A percentile compares a stretch with the other conserved stretches of the same genome.
Conservation (phyloP, 140 eudicot species). For the Flaveria floridana region DNA sequence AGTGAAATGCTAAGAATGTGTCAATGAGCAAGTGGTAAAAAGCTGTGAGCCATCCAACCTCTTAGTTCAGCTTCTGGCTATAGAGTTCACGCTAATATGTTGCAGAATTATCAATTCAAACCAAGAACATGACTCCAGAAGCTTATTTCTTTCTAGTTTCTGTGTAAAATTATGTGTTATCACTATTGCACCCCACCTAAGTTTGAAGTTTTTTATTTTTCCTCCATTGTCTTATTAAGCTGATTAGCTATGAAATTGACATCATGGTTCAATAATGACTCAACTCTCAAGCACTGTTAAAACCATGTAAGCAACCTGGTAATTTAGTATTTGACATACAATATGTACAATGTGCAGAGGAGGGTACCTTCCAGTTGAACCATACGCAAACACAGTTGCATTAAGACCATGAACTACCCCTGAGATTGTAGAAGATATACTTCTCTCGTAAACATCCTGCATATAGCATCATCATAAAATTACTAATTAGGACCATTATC, state of each 20-base stretch:
- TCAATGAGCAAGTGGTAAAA: not conserved
- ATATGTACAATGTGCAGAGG: not conserved
- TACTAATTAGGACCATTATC: not conserved
- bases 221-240: constrained; percentile 4
- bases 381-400: constrained; percentile 95
- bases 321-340: not conserved
- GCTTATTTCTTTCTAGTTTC: not conserved
- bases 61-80: not conserved
- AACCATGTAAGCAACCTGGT: constrained; percentile 5
- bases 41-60: not conserved
- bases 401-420: constrained; percentile 95
- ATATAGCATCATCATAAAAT: constrained; percentile 23
- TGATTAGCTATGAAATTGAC: constrained; percentile 6
- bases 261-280: not conserved
- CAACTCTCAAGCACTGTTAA: constrained; percentile 9
- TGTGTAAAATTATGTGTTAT: not conserved
- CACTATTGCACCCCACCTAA: not conserved
- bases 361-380: constrained; percentile 88
- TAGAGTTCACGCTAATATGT: not conserved
- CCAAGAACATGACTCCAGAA: not conserved
- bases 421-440: constrained; percentile 71
- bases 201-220: not conserved
- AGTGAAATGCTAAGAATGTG: not conserved
- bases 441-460: constrained; percentile 79
- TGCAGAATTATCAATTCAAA: not conserved